phyloP scores from a whole-genome alignment of 2,329 filamentous ascomycete species.

The Beauveria sp. region DNA sequence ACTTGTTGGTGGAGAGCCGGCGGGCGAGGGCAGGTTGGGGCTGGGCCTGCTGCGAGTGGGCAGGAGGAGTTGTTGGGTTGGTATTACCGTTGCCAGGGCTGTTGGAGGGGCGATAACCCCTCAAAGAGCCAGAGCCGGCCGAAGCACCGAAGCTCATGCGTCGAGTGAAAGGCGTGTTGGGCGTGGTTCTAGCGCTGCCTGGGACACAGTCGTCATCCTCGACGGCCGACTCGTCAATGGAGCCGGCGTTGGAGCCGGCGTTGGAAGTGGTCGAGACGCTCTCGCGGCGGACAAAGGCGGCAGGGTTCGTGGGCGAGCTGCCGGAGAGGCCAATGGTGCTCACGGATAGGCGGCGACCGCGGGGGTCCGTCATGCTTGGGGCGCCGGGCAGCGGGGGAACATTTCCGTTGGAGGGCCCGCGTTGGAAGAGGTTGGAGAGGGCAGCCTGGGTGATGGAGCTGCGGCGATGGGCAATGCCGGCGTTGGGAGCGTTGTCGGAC shows the following conservation, averaged over 20 bases:
- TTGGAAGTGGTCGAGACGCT: constrained; percentile 62
- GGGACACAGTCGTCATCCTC: constrained; percentile 57
- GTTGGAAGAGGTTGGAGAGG: constrained; percentile 51
- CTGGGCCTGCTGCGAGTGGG: constrained; percentile 15
- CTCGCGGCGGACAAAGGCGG: constrained; percentile 50
- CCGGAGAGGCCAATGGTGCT: constrained; percentile 68
- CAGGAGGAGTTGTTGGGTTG: constrained; percentile 32
- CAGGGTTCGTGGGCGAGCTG: constrained; percentile 51
- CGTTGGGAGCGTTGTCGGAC: constrained; percentile 28
- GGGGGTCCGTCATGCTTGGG: constrained; percentile 43
- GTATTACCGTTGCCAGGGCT: constrained; percentile 60
- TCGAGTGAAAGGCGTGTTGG: constrained; percentile 68
- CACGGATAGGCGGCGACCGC: constrained; percentile 65
- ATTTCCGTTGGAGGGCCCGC: constrained; percentile 45
- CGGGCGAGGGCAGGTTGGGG: constrained; percentile 19
- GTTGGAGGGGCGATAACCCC: constrained; percentile 43
- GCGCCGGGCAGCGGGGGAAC: constrained; percentile 26
- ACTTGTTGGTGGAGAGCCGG: constrained; percentile 26
- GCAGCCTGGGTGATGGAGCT: constrained; percentile 51
- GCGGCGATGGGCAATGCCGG: constrained; percentile 37
- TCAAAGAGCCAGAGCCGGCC: constrained; percentile 60
- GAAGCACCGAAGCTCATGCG: constrained; percentile 87
- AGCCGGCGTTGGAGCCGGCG: constrained; percentile 41
- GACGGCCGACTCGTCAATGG: constrained; percentile 64
- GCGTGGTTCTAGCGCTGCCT: constrained; percentile 46